phyloP scores from a whole-genome alignment of 164 flowering plant species.

The Chimonanthus praecox region DNA sequence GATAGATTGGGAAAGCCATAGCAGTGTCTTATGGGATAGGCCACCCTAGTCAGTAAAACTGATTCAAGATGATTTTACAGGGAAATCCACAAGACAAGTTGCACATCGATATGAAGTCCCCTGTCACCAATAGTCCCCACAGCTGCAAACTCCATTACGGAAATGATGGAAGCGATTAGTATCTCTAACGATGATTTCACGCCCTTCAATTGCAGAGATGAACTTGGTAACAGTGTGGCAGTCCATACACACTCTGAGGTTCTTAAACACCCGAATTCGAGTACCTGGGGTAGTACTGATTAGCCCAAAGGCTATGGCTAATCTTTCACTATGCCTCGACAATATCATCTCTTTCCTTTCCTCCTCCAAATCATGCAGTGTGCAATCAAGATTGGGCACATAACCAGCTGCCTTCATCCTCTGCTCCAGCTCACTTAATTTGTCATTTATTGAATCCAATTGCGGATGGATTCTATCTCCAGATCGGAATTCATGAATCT shows the following conservation, averaged over 20 bases:
- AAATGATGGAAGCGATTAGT: constrained; percentile 70
- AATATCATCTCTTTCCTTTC: constrained; percentile 48
- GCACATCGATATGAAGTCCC: background rate
- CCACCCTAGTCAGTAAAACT: background rate
- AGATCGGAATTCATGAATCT: constrained; percentile 16
- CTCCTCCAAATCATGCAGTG: constrained; percentile 58
- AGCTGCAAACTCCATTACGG: constrained; percentile 53
- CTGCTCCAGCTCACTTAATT: constrained; percentile 46
- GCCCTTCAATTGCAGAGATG: constrained; percentile 49
- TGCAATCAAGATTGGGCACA: constrained; percentile 41
- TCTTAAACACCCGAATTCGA: constrained; percentile 57
- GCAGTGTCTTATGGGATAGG: background rate
- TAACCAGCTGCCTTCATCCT: constrained; percentile 55
- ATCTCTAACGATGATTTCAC: constrained; percentile 64
- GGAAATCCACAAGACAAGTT: background rate
- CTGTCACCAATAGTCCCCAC: constrained; percentile 63
- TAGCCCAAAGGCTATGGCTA: constrained; percentile 63
- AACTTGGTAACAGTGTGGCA: constrained; percentile 53
- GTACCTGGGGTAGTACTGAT: constrained; percentile 29
- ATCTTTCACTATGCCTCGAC: constrained; percentile 50
- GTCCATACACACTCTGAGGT: constrained; percentile 61
- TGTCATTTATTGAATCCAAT: constrained; percentile 34
- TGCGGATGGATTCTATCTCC: constrained; percentile 12
- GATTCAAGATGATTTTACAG: too few relatives aligned
- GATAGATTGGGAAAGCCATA: too few relatives aligned